Evolutionary conservation across 2,329 filamentous ascomycete genomes (phyloP).

Genomic region (Dothideomycetes sp.): DNA sequence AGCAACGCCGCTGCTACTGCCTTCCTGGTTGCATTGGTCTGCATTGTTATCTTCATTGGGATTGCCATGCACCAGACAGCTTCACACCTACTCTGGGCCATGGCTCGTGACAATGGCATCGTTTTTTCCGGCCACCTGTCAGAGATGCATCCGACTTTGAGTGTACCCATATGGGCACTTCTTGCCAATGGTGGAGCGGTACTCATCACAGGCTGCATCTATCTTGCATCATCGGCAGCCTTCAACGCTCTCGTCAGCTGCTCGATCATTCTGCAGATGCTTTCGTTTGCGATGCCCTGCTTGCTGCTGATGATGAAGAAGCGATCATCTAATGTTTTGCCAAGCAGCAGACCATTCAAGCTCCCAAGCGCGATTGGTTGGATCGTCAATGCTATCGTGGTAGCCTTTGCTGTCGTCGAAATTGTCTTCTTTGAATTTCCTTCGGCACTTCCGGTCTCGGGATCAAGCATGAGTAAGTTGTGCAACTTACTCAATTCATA

Average conservation of each 20-base stretch:
- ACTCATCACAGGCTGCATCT: conserved; percentile 22
- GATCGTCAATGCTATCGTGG: conserved; percentile 8
- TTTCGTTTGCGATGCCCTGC: conserved; percentile 13
- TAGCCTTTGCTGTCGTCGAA: conserved; percentile 6
- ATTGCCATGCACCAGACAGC: conserved; percentile 20
- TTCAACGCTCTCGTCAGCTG: conserved; percentile 14
- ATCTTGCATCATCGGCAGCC: conserved; percentile 12
- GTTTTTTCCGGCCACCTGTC: conserved; percentile 40
- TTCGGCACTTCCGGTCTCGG: not conserved
- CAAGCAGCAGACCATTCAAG: conserved; percentile 9
- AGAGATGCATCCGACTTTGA: conserved; percentile 37
- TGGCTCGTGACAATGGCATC: conserved; percentile 46
- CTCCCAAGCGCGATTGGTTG: conserved; percentile 9
- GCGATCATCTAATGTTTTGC: conserved; percentile 3
- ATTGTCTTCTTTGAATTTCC: conserved; percentile 11
- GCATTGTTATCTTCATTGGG: conserved; percentile 2
- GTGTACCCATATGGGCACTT: conserved; percentile 46
- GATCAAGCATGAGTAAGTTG: conserved; percentile 5
- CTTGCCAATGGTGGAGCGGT: conserved; percentile 38
- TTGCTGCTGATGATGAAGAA: conserved; percentile 10
- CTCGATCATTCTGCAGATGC: conserved; percentile 12
- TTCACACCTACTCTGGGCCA: conserved; percentile 32
- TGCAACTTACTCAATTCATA: too few species aligned
- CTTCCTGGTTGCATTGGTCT: conserved; percentile 2
- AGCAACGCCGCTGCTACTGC: conserved; percentile 4